Evolutionary conservation across 2,329 filamentous ascomycete genomes (phyloP), one percentile per base, ranked within the genome.

Genomic region (Davidsoniella australis): DNA sequence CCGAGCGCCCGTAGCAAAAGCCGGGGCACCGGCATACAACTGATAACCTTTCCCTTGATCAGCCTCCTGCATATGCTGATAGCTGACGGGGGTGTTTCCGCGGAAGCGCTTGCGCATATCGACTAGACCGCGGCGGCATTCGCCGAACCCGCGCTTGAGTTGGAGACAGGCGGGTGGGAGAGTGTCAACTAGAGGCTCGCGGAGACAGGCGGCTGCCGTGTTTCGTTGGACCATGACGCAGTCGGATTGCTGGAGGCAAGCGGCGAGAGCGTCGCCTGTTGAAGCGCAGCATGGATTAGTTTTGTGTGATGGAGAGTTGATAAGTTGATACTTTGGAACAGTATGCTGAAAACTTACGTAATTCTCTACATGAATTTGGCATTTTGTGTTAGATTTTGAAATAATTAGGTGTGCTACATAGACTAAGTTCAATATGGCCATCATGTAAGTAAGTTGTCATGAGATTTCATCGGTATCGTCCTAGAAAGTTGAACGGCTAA

Each of bases 61-160:
- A 50, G 75, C 64, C 56, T 80, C 71, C 60, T 78, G 72, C 58
- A 78, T 67, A 52, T 70, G 66, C 59, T 68, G 71, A 56, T 82
- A 76, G 20, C 77, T 72, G 56, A 94, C 80, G 48, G 91, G 87
- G 63, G 86, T 78, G 68, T 96, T 96, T 52, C 91, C 91, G 50
- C 91, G 78, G 67, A 98, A 96, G 33, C 91, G 82, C 69, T 96
- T 96, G 63, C 91, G 85, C 91, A 98, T 98, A 64, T 98, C 91
- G 58, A 96, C 83, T 78, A 94, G 78, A 56, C 91, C 91, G 56
- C 89, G 83, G 61, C 94, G 93, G 75, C 91, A 98, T 62, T 95
- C 85, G 63, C 85, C 84, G 59, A 93, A 91, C 42, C 87, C 86
- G 63, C 86, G 88, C 63, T 89, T 86, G 53, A 98, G 75, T 65